A percentile compares a stretch with the other conserved stretches of the same genome.
Conservation (phyloP, 768 basidiomycete genomes). For the Mycena chlorophos region DNA sequence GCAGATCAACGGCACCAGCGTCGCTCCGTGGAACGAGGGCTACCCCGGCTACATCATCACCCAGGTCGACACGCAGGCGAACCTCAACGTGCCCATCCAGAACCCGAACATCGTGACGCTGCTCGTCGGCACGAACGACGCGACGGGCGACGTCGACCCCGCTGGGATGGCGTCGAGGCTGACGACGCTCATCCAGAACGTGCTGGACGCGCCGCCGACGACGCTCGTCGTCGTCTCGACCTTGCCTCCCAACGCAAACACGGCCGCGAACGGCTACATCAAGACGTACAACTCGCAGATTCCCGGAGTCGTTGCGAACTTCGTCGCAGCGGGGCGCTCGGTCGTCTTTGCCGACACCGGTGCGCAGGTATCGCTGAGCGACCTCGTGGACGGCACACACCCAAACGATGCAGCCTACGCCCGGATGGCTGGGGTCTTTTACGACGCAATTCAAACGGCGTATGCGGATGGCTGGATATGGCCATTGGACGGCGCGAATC, state of each 20-base stretch:
- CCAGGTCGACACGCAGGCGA: not conserved
- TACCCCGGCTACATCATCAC: not conserved
- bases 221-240: constrained; percentile 1
- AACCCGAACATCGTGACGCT: not conserved
- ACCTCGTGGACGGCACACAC: not conserved
- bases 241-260: not conserved
- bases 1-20: not conserved
- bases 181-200: not conserved
- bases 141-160: not conserved
- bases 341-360: not conserved
- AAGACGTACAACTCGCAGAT: constrained; percentile 1
- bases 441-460: not conserved
- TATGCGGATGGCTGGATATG: not conserved
- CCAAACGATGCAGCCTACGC: not conserved
- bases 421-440: not conserved
- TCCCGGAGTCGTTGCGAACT: not conserved
- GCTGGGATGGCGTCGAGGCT: not conserved
- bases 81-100: not conserved
- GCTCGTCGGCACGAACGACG: constrained; percentile 3
- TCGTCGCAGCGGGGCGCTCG: not conserved
- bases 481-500: not conserved
- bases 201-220: not conserved
- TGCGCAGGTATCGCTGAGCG: not conserved
- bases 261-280: not conserved
- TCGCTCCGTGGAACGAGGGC: not conserved